Conservation (phyloP, 768 basidiomycete genomes). For the Panaeolus cyanescens region DNA sequence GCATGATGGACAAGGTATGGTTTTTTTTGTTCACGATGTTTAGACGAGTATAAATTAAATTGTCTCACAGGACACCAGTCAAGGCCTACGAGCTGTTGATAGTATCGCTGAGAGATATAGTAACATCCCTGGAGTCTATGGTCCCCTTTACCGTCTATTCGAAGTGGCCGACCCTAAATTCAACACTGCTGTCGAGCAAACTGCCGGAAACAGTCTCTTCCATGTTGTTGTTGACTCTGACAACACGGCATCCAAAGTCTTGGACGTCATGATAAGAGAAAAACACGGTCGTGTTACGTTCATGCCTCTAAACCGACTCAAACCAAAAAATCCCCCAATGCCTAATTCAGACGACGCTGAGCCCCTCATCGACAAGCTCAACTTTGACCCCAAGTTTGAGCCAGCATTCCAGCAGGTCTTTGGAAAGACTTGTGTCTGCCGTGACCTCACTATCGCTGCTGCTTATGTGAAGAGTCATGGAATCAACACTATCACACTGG, state of each 20-base stretch:
- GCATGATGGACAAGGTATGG: conserved; percentile 99
- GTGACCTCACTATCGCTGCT: conserved; percentile 88
- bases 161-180: conserved; percentile 87
- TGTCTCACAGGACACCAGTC: conserved; percentile 76
- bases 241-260: conserved; percentile 86
- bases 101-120: conserved; percentile 77
- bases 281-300: conserved; percentile 95
- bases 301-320: conserved; percentile 96
- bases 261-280: conserved; percentile 92
- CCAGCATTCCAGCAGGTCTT: conserved; percentile 98
- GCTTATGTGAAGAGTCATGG: conserved; percentile 94
- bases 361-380: conserved; percentile 81
- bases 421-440: conserved; percentile 95
- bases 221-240: conserved; percentile 98
- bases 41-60: conserved; percentile 17
- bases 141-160: conserved; percentile 92
- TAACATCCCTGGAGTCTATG: conserved; percentile 85
- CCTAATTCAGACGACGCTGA: conserved; percentile 78
- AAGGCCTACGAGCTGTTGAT: conserved; percentile 85
- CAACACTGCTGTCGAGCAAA: conserved; percentile 91
- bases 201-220: conserved; percentile 95
- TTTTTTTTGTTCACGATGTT: too few species aligned
- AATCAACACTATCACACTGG: conserved; percentile 95
- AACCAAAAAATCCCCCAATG: conserved; percentile 65
- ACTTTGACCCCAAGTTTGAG: conserved; percentile 65